These are phyloP conservation scores for Leccinellum albellum DNA, from an alignment of 768 basidiomycete species.

Conservation along the genomic window DNA sequence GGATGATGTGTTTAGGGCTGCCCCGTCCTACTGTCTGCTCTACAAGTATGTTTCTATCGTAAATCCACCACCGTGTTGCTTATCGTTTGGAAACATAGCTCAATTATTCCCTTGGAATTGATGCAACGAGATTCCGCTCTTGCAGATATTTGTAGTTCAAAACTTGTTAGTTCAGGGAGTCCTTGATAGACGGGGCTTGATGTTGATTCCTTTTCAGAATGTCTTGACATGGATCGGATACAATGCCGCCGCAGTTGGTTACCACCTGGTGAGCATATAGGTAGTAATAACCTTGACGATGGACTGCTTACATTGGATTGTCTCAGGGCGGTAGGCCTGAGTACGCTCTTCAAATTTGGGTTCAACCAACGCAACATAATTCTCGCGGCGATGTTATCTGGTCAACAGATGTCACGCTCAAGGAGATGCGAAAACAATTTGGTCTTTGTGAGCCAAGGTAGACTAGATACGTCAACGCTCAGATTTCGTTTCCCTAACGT, in stretches of 20 bases:
- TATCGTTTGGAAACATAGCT: constrained; percentile 25
- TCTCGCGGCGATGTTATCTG: constrained; percentile 30
- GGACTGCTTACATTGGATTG: background rate
- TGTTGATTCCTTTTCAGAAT: constrained; percentile 9
- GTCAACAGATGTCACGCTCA: constrained; percentile 32
- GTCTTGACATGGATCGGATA: constrained; percentile 20
- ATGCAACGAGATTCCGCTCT: constrained; percentile 43
- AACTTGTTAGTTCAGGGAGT: constrained; percentile 11
- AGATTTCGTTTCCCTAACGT: background rate
- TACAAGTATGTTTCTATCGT: constrained; percentile 38
- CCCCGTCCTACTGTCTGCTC: constrained; percentile 32
- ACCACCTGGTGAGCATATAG: constrained; percentile 17
- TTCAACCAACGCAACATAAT: constrained; percentile 24
- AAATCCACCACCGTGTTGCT: background rate
- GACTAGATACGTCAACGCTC: background rate
- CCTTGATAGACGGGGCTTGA: background rate
- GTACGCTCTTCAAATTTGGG: constrained; percentile 28
- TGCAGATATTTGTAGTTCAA: constrained; percentile 24
- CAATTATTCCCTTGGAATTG: constrained; percentile 37
- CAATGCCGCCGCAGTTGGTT: constrained; percentile 20
- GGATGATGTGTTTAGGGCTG: constrained; percentile 26
- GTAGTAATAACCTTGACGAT: background rate
- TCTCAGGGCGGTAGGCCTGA: constrained; percentile 39
- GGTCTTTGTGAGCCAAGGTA: constrained; percentile 38
- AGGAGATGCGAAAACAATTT: constrained; percentile 30